Evolutionary conservation across 2,329 filamentous ascomycete species (phyloP).

Genomic region (Penicillium sp.): DNA sequence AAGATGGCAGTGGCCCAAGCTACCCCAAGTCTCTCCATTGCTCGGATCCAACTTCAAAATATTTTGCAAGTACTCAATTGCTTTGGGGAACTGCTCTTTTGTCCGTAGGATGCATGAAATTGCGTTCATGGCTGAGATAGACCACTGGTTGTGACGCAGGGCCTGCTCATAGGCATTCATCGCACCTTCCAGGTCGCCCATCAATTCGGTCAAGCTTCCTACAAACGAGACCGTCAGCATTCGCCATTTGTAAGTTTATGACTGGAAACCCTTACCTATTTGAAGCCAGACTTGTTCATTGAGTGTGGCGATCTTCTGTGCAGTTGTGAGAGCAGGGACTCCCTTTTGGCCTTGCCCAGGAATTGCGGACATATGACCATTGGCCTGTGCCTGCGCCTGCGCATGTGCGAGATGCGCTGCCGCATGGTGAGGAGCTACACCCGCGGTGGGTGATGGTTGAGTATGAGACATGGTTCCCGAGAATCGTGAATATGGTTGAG

Average conservation of each 20-base stretch:
- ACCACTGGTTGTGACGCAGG: constrained; percentile 81
- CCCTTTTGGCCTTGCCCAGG: constrained; percentile 52
- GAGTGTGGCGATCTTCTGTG: constrained; percentile 71
- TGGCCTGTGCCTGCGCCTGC: constrained; percentile 23
- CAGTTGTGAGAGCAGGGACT: constrained; percentile 62
- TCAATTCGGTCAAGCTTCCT: constrained; percentile 83
- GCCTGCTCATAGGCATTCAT: constrained; percentile 89
- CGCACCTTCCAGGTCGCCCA: constrained; percentile 85
- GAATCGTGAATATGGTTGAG: constrained; percentile 8
- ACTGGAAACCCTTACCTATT: constrained; percentile 64
- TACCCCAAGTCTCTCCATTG: constrained; percentile 96
- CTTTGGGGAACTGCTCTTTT: constrained; percentile 89
- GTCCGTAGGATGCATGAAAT: constrained; percentile 89
- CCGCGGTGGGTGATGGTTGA: constrained; percentile 76
- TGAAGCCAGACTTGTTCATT: constrained; percentile 92
- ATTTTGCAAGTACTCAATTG: constrained; percentile 86
- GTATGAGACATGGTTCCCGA: constrained; percentile 65
- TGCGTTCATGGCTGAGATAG: constrained; percentile 86
- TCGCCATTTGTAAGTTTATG: not conserved
- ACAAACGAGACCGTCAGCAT: constrained; percentile 16
- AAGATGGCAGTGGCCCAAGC: constrained; percentile 92
- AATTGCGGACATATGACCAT: constrained; percentile 59
- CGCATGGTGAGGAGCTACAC: constrained; percentile 62
- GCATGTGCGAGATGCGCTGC: constrained; percentile 32
- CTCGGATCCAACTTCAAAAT: constrained; percentile 85